Evolutionary conservation across 73 alveolate genomes (phyloP).

Genomic region (Paramecium primaurelia): DNA sequence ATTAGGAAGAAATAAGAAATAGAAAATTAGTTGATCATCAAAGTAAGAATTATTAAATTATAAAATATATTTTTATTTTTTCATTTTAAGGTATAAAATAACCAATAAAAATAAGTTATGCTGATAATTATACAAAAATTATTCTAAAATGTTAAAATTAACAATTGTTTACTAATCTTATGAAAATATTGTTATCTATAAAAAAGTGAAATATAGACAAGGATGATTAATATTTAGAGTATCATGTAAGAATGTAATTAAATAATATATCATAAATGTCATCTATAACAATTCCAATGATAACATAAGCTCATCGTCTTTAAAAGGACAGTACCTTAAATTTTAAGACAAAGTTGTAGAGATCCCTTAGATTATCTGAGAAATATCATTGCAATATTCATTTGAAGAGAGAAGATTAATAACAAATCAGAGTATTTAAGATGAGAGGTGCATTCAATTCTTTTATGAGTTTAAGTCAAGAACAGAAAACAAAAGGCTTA

Average conservation of each 20-base stretch:
- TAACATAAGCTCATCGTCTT: neutral
- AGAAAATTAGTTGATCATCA: too few species aligned
- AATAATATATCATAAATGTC: neutral
- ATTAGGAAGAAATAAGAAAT: too few species aligned
- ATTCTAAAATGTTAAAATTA: too few species aligned
- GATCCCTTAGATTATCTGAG: slow-evolving; percentile 7
- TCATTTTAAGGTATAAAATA: too few species aligned
- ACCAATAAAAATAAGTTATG: too few species aligned
- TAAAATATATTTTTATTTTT: too few species aligned
- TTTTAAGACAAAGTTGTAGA: slow-evolving; percentile 12
- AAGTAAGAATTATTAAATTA: too few species aligned
- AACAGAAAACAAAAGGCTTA: slow-evolving; percentile 29
- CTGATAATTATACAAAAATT: too few species aligned
- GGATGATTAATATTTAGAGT: neutral
- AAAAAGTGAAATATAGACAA: too few species aligned
- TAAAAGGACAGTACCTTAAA: neutral
- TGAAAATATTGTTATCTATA: too few species aligned
- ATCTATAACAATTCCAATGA: neutral
- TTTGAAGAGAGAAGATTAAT: slow-evolving; percentile 43
- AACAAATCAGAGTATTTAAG: slow-evolving; percentile 35
- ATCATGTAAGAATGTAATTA: neutral
- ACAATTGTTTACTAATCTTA: too few species aligned
- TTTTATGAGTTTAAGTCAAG: neutral
- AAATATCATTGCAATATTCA: slow-evolving; percentile 37
- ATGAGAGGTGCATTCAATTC: slow-evolving; percentile 38